Base-by-base conservation (phyloP, 192 early-diverging fungal species). In the Coemansia sp. region DNA sequence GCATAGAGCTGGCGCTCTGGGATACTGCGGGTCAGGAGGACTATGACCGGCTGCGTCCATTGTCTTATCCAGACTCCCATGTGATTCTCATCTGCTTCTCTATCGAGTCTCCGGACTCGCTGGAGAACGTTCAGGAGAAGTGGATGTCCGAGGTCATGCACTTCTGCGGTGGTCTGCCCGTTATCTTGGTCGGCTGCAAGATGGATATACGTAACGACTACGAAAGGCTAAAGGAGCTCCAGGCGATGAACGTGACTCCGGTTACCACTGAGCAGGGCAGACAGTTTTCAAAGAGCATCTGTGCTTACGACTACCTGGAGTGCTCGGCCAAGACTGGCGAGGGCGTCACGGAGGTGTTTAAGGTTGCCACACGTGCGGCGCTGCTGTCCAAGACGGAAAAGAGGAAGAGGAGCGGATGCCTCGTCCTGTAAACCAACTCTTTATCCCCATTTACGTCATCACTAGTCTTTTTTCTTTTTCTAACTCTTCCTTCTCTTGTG, bases 11-110 rank as follows among this genome's bases (percentile, higher is more conserved):
- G 26, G 91, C 92, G 33, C 76, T 97, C 33, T 98, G 95, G 94
- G 96, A 98, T 88, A 97, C 95, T 48, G 94, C 95, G 31, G 95
- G 93, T 45, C 94, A 95, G 66, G 94, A 96, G 84, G 96, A 98
- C 70, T 95, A 95, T 72, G 94, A 96, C 82, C 89, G 92, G 60
- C 83, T 98, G 66, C 89, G 95, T 36, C 90, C 92, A 14, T 85
- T 95, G 21, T 93, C 91, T 35, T 98, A 96, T 75, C 90, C 93
- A 6, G 95, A 94, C 69, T 90, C 92, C 8, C 86, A 95, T 78
- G 93, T 95, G 45, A 89, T 98, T 68, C 82, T 98, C 65, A 94
- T 98, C 58, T 94, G 92, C 74, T 97, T 94, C 72, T 86, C 90
- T 41, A 86, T 97, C 36, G 93, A 91, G 61, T 88, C 92, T 23